Percentiles rank a stretch among this genome's conserved stretches.
Evolutionary conservation across 1,139 yeast species (phyloP).

Genomic region (Hyphopichia pseudoburtonii): DNA sequence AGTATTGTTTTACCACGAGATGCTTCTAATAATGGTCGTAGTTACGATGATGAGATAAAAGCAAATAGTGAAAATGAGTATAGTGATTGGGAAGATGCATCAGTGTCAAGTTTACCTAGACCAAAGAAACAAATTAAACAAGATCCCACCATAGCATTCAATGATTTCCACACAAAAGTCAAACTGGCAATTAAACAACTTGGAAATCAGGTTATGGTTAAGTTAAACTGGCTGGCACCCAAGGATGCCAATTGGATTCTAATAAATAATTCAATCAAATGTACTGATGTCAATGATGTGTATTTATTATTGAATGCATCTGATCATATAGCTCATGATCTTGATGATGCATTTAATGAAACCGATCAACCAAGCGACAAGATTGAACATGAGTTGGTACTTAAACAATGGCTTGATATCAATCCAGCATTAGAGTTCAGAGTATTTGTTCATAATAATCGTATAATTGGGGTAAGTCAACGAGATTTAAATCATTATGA

Average conservation of each 20-base stretch:
- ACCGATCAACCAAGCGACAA: slow-evolving; percentile 9
- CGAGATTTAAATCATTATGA: slow-evolving; percentile 83
- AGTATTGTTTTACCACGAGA: slow-evolving; percentile 64
- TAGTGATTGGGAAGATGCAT: slow-evolving; percentile 70
- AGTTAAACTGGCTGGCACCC: slow-evolving; percentile 96
- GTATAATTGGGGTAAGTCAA: slow-evolving; percentile 74
- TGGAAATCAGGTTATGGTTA: slow-evolving; percentile 68
- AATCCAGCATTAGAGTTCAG: slow-evolving; percentile 92
- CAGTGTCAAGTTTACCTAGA: no score
- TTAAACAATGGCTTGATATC: slow-evolving; percentile 75
- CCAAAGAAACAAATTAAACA: slow-evolving; percentile 15
- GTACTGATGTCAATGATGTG: slow-evolving; percentile 69
- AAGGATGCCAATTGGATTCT: slow-evolving; percentile 92
- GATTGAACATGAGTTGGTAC: slow-evolving; percentile 54
- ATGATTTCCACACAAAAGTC: slow-evolving; percentile 57
- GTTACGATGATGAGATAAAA: slow-evolving; percentile 22
- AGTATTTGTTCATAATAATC: slow-evolving; percentile 66
- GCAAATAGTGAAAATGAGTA: slow-evolving; percentile 60
- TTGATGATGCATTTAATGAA: slow-evolving; percentile 64
- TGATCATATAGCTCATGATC: slow-evolving; percentile 82
- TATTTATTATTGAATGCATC: slow-evolving; percentile 82
- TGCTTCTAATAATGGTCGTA: slow-evolving; percentile 40
- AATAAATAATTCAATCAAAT: slow-evolving; percentile 71
- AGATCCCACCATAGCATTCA: slow-evolving; percentile 53
- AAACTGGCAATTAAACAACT: slow-evolving; percentile 36